Percentiles rank a stretch among this genome's conserved stretches.
Conservation (phyloP, 345 rosid species). For the Arabidopsis suecica region DNA sequence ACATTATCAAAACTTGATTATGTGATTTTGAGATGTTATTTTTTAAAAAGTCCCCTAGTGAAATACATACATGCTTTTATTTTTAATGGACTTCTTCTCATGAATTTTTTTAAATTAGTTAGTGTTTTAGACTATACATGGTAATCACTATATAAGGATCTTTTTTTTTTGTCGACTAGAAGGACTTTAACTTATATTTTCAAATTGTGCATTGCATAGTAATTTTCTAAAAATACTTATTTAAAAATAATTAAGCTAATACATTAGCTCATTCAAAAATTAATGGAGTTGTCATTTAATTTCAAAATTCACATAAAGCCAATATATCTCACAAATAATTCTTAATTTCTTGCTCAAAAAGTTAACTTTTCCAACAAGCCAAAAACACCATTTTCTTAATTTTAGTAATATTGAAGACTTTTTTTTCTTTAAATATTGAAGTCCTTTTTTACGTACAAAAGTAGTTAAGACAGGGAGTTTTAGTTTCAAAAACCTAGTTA, state of each 20-base stretch:
- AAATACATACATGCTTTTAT: background rate
- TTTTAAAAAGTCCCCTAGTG: too few species aligned
- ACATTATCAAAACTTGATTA: background rate
- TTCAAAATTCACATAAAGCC: background rate
- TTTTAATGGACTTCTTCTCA: background rate
- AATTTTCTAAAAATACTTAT: background rate
- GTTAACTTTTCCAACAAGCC: conserved; percentile 13
- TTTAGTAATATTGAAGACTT: background rate
- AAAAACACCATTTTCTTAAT: conserved; percentile 16
- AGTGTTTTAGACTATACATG: background rate
- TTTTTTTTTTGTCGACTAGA: too few species aligned
- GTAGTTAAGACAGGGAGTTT: background rate
- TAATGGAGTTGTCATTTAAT: background rate
- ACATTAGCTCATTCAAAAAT: background rate
- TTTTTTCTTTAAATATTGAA: background rate
- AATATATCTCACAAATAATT: background rate
- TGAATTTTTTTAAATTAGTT: background rate
- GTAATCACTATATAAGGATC: background rate
- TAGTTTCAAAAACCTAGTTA: background rate
- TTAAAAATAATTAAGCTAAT: background rate
- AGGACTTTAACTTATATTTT: too few species aligned
- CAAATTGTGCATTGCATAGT: too few species aligned
- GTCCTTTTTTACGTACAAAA: background rate
- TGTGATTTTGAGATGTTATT: background rate
- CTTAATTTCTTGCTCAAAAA: background rate